Percentiles rank a stretch among this genome's conserved stretches.
Conservation (phyloP, 345 rosid species). For the Physaria fendleri region DNA sequence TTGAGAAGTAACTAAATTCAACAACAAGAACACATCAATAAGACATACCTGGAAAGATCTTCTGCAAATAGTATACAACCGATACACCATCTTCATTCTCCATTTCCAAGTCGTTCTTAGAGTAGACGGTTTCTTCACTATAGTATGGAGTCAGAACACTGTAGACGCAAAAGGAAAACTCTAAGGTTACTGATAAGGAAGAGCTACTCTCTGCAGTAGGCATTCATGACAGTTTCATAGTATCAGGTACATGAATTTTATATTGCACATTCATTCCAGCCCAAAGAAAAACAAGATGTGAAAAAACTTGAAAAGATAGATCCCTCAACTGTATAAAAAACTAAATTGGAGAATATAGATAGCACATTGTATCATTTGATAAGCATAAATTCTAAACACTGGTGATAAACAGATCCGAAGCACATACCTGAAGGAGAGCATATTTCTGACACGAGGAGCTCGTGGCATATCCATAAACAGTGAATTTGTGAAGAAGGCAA, state of each 20-base stretch:
- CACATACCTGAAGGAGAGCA: constrained; percentile 85
- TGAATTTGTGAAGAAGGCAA: constrained; percentile 87
- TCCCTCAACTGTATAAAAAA: neutral
- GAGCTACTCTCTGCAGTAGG: neutral
- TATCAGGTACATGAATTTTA: constrained; percentile 6
- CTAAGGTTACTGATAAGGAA: constrained; percentile 2
- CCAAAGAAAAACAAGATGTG: neutral
- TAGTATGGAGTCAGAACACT: constrained; percentile 97
- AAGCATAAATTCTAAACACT: neutral
- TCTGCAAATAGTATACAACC: constrained; percentile 87
- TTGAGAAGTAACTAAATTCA: neutral
- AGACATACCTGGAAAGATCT: constrained; percentile 77
- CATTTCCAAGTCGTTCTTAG: constrained; percentile 81
- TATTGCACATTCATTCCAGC: neutral
- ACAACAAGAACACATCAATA: constrained; percentile 10
- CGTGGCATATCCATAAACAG: constrained; percentile 98
- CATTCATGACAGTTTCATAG: neutral
- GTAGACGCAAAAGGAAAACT: constrained; percentile 24
- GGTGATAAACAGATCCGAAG: constrained; percentile 1
- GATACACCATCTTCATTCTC: constrained; percentile 99
- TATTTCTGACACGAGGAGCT: constrained; percentile 85
- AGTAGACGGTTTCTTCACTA: constrained; percentile 94
- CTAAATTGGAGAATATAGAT: neutral
- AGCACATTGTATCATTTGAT: constrained; percentile 6
- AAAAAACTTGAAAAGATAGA: neutral